phyloP scores from a whole-genome alignment of 2,329 filamentous ascomycete species.

The Penicillium aurantiogriseum region DNA sequence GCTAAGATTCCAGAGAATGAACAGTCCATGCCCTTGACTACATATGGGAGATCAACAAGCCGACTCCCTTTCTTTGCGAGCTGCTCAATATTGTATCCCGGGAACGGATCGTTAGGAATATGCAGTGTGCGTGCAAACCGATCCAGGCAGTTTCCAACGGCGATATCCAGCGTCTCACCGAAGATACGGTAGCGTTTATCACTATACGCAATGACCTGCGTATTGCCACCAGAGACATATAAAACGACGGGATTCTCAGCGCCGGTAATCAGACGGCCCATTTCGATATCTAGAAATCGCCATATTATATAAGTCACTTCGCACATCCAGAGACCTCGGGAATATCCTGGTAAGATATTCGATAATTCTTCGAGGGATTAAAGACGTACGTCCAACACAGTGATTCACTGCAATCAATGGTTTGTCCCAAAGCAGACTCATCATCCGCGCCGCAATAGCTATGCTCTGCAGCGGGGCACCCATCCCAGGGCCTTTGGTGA shows the following conservation, averaged over 20 bases:
- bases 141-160: constrained; percentile 86
- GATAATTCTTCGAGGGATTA: neutral
- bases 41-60: constrained; percentile 85
- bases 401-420: neutral
- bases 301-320: neutral
- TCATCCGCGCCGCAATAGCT: constrained; percentile 71
- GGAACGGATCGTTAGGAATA: constrained; percentile 93
- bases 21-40: constrained; percentile 98
- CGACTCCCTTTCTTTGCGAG: constrained; percentile 71
- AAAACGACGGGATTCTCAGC: constrained; percentile 89
- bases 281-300: constrained; percentile 71
- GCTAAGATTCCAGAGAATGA: constrained; percentile 79
- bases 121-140: constrained; percentile 84
- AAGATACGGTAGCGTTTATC: constrained; percentile 66
- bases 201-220: constrained; percentile 58
- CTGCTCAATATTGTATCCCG: constrained; percentile 97
- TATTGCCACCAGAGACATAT: constrained; percentile 53
- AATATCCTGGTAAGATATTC: neutral
- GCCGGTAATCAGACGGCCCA: constrained; percentile 90
- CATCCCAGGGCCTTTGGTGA: constrained; percentile 95
- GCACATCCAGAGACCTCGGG: constrained; percentile 41
- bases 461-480: constrained; percentile 86
- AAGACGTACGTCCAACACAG: neutral
- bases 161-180: constrained; percentile 94
- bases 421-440: neutral